These are phyloP conservation scores for Penicillium macrosclerotiorum DNA, from an alignment of 495 filamentous ascomycete genomes.

Conservation along the genomic window DNA sequence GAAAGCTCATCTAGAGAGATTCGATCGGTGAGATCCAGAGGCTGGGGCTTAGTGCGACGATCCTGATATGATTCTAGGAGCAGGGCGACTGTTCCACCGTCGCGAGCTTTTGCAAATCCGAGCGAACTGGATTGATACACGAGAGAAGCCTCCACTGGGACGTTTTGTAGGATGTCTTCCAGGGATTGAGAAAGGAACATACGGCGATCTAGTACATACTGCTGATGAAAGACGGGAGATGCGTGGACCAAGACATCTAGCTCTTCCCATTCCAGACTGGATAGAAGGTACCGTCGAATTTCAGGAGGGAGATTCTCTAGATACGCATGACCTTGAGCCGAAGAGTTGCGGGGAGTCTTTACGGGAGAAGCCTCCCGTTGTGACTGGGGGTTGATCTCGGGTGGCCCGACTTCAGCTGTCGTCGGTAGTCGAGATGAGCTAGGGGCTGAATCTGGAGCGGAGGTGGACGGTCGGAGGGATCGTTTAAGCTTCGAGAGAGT, in stretches of 20 bases:
- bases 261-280: constrained; percentile 8
- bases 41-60: background rate
- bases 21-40: background rate
- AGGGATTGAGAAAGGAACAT: constrained; percentile 6
- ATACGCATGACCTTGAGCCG: no score
- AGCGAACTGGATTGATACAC: constrained; percentile 6
- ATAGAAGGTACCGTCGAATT: constrained; percentile 13
- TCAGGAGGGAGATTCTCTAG: constrained; percentile 17
- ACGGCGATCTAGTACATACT: constrained; percentile 21
- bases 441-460: no score
- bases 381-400: no score
- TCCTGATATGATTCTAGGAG: constrained; percentile 10
- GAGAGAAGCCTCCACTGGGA: constrained; percentile 16
- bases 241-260: constrained; percentile 20
- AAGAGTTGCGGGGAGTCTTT: no score
- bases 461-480: no score
- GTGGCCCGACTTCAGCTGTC: no score
- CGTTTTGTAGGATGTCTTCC: constrained; percentile 6
- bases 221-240: constrained; percentile 27
- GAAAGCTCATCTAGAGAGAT: constrained; percentile 14
- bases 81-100: background rate
- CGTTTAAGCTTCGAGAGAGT: no score
- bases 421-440: no score
- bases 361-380: no score
- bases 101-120: background rate